Evolutionary conservation across 345 rosid species (phyloP).

Genomic region (Linum lewisii): DNA sequence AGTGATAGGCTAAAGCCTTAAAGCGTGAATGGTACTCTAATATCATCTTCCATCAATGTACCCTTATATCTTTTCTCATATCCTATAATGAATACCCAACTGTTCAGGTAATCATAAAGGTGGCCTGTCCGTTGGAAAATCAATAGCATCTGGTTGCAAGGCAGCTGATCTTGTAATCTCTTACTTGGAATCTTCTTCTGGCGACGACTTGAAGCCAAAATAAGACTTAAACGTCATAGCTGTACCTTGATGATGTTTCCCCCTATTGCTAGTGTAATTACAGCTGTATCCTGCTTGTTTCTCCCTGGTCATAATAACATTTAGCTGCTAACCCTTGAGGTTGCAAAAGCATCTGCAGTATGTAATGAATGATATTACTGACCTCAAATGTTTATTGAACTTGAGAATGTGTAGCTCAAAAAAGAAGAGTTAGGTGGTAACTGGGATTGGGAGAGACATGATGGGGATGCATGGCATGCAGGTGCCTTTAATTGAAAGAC

Average conservation of each 20-base stretch:
- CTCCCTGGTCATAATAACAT: no score
- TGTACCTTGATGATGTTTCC: background rate
- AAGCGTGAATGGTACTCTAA: background rate
- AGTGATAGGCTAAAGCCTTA: background rate
- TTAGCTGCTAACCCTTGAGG: no score
- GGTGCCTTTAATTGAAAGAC: no score
- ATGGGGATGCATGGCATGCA: no score
- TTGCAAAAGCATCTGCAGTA: no score
- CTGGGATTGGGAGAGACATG: no score
- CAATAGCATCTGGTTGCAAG: constrained; percentile 72
- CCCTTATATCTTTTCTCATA: background rate
- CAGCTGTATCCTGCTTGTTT: no score
- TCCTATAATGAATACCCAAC: constrained; percentile 3
- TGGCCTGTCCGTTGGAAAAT: constrained; percentile 81
- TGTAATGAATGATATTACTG: no score
- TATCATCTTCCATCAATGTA: background rate
- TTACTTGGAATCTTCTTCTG: constrained; percentile 54
- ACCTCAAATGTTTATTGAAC: no score
- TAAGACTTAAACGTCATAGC: constrained; percentile 13
- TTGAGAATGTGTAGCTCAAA: no score
- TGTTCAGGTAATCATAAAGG: constrained; percentile 76
- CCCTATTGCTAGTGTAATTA: no score
- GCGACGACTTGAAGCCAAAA: constrained; percentile 19
- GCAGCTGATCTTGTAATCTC: constrained; percentile 86
- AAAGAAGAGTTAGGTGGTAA: no score